A percentile compares a stretch with the other conserved stretches of the same genome.
phyloP scores from a whole-genome alignment of 352 stramenopile species.

The Thalassiosira oceanica region DNA sequence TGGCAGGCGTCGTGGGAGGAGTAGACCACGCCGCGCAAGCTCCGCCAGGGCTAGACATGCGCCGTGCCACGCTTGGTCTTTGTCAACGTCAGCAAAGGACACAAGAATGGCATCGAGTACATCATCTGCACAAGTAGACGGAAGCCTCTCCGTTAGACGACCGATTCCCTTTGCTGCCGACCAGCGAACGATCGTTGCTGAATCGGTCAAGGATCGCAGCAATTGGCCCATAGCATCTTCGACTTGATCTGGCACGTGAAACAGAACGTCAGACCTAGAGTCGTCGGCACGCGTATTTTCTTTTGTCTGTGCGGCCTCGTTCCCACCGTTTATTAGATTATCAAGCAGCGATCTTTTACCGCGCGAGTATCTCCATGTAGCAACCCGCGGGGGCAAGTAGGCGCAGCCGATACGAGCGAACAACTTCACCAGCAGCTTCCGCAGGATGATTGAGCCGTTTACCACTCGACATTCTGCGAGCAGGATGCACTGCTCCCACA shows the following conservation, averaged over 20 bases:
- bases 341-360: constrained; percentile 90
- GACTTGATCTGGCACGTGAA: constrained; percentile 90
- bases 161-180: constrained; percentile 98
- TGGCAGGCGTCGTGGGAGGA: constrained; percentile 89
- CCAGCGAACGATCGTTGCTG: constrained; percentile 96
- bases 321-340: constrained; percentile 80
- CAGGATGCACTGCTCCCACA: constrained; percentile 57
- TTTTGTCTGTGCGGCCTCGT: no score
- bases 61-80: constrained; percentile 94
- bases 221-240: constrained; percentile 95
- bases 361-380: constrained; percentile 94
- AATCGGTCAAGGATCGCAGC: constrained; percentile 86
- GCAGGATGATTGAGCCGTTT: constrained; percentile 73
- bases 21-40: constrained; percentile 90
- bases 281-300: no score
- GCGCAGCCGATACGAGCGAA: constrained; percentile 91
- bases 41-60: constrained; percentile 95
- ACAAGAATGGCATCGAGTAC: constrained; percentile 94
- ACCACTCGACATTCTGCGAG: constrained; percentile 27
- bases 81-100: constrained; percentile 89
- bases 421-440: constrained; percentile 96
- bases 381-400: constrained; percentile 92
- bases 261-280: no score
- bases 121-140: constrained; percentile 93
- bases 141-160: constrained; percentile 91